Base-by-base conservation (phyloP, 2,329 filamentous ascomycete species). In the Aspergillus sp. region DNA sequence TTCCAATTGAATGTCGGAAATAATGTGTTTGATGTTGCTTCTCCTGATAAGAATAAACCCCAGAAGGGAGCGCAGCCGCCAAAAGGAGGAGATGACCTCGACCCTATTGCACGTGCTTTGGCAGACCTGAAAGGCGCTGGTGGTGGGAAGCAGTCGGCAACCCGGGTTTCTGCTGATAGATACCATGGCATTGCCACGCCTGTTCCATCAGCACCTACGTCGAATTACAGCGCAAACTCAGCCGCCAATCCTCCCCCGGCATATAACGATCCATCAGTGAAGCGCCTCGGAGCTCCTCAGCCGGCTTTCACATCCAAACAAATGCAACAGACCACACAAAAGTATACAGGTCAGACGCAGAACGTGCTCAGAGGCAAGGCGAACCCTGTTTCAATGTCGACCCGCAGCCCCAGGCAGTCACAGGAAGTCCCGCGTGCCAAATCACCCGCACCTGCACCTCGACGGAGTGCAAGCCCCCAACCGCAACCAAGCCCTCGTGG, bases 151-250 rank as follows among this genome's bases (percentile, higher is more conserved):
- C 89, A 93, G 66, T 85, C 91, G 6, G 88, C 87, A 3, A 82
- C 85, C 49, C 87, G 96, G n/a, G 86, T 96, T 59, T 96, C 95
- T n/a, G 95, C 93, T 17, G 96, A 99, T 73, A 87, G 90, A 60
- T 97, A 96, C 75, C 91, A 96, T 70, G 93, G 95, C n/a, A 88
- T 99, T 61, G 81, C 90, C 12, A 96, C 93, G 2, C 93, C 95
- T 5, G 87, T 83, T 6, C 89, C 78, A 23, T 75, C 74, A 15
- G 72, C 76, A 17, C 70, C 73, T 35, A 70, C 76, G 14, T 74
- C 77, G 19, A 62, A 67, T 12, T 73, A 71, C 58, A 70, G 67
- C 39, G 70, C 65, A 46, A 58, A 59, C 51, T 62, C 70, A 37
- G 74, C 73, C 33, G 66, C 61, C 43, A 93, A 90, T 9, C 91